Evolutionary conservation across 2,329 filamentous ascomycete genomes (phyloP), one percentile per base, ranked within the genome.

Genomic region (Cyphellophora attinorum): DNA sequence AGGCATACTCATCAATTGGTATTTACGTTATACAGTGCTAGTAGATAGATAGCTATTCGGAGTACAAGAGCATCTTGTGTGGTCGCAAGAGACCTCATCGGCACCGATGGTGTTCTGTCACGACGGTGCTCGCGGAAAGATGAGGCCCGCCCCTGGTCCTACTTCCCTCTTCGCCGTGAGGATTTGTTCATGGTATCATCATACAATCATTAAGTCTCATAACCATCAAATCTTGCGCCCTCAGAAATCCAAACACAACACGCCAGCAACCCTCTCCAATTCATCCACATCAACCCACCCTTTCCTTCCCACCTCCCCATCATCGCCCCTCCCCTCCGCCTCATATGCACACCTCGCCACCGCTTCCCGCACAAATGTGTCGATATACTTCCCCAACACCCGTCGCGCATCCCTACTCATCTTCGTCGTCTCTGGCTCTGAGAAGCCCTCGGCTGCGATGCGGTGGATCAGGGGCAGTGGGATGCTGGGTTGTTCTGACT

Each of bases 341-440:
- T 85, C 81, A 39, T 77, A 76, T 6, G 78, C 74, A 25, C 84
- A 79, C 52, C 89, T 64, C 11, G 85, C 85, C 54, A 96, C 77
- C 1, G 85, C 85, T 62, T 96, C 89, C 42, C 82, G 72, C 34
- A 94, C 81, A 60, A 95, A 96, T 0, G 89, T 75, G 58, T 95
- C 85, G 58, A 95, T 72, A 55, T 96, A 96, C 60, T 81, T 85
- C 11, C 77, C 81, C 39, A 88, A 72, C 1, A 86, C 74, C 5
- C 65, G 70, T 54, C 88, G 84, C 3, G 85, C 85, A 51, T 86
- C 82, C 49, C 75, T 79, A 5, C 79, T 78, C 45, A 94, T 77
- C 46, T 80, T 70, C 15, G 81, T 88, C 37, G 72, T 70, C 31
- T 81, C 72, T 40, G 72, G 69, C 48, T 80, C 62, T 29, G 65